Base-by-base conservation (phyloP, 2,329 filamentous ascomycete genomes). In the Trichophyton schoenleinii region DNA sequence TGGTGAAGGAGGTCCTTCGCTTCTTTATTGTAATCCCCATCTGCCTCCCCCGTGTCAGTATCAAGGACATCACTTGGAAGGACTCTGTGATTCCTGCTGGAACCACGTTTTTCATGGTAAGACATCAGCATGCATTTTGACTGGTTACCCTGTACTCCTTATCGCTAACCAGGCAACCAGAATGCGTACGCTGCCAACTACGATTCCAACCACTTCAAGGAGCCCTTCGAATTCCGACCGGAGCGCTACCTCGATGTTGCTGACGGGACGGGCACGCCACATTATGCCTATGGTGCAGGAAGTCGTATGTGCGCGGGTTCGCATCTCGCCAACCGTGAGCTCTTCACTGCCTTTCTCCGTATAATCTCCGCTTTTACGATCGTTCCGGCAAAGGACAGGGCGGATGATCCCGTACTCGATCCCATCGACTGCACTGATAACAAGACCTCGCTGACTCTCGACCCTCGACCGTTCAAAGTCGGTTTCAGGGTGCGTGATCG, bases 1-100 rank as follows among this genome's bases (percentile, higher is more conserved):
- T 94, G 4, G 87, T 88, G 63, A 91, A 91, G 69, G 89, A 94
- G 70, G 84, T 86, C 0, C 78, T 92, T 0, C 83, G 89, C 28
- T 92, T 83, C 77, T 92, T 85, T 81, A 87, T 85, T 1, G 88
- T 92, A 34, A 88, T 91, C 65, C 87, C 88, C 1, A 86, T 94
- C 67, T 89, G 85, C 67, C 79, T 94, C 0, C 89, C 89, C 0
- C 79, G 89, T 2, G 83, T 83, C 15, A 87, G 80, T 63, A 87
- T 88, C 70, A 87, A 86, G 66, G 85, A 88, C 64, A 88, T 92
- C 61, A 77, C 81, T 3, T 91, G 85, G 74, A 78, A 87, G 25
- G 83, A 83, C 15, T 77, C 83, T 0, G 75, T 80, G 0, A 88
- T 94, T 42, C 89, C 89, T 0, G 81, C 87, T 0, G 87, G 87